Evolutionary conservation across 1,284 basidiomycete genomes (phyloP).

Genomic region (Exobasidium rhododendri): DNA sequence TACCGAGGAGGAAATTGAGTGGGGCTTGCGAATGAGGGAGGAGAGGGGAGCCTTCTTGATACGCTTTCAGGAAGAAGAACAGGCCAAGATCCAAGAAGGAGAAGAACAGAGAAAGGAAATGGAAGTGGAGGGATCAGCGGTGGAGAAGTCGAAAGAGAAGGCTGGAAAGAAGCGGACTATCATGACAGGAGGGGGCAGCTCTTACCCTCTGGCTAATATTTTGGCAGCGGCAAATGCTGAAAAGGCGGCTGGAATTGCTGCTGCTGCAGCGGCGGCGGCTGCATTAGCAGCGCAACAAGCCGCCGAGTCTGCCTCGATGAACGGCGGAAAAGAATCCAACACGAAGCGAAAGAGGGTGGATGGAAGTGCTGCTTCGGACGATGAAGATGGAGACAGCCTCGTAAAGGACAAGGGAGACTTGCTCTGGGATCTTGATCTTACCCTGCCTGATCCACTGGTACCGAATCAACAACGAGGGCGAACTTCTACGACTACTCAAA

Average conservation of each 20-base stretch:
- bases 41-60: constrained; percentile 45
- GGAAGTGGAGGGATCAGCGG: constrained; percentile 13
- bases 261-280: constrained; percentile 12
- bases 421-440: constrained; percentile 37
- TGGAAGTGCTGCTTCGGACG: background rate
- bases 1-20: constrained; percentile 46
- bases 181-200: constrained; percentile 15
- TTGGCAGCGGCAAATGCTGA: constrained; percentile 16
- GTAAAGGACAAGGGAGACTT: constrained; percentile 3
- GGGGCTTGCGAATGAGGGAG: constrained; percentile 48
- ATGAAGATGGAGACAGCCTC: background rate
- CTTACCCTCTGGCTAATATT: constrained; percentile 20
- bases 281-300: constrained; percentile 23
- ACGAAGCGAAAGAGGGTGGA: background rate
- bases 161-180: constrained; percentile 5
- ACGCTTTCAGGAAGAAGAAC: constrained; percentile 47
- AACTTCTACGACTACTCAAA: background rate
- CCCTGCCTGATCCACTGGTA: constrained; percentile 10
- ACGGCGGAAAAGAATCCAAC: background rate
- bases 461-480: background rate
- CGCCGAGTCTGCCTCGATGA: constrained; percentile 18
- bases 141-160: background rate
- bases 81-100: constrained; percentile 15
- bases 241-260: constrained; percentile 16
- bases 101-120: constrained; percentile 6